Percentiles rank a stretch among this genome's conserved stretches.
Evolutionary conservation across 768 basidiomycete genomes (phyloP).

Genomic region (Xanthoconium purpureum): DNA sequence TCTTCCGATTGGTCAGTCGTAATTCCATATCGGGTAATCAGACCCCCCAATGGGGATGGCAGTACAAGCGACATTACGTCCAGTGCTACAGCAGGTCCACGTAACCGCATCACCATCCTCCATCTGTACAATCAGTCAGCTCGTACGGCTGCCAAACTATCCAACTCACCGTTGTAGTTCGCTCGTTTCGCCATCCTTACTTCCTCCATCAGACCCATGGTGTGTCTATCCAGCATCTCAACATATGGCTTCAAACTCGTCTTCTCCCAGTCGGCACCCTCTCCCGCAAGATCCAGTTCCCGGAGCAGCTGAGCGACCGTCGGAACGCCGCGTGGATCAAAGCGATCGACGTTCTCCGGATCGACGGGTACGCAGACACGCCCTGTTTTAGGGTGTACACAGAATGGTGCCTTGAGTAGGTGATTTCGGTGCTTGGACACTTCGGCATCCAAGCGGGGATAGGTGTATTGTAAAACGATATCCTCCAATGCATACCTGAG

Average conservation of each 20-base stretch:
- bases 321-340: constrained; percentile 83
- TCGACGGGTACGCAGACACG: constrained; percentile 93
- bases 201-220: constrained; percentile 32
- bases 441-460: constrained; percentile 94
- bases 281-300: constrained; percentile 62
- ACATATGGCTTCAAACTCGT: constrained; percentile 90
- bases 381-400: constrained; percentile 94
- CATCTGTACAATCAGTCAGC: constrained; percentile 17
- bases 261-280: constrained; percentile 76
- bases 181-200: constrained; percentile 24
- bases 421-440: constrained; percentile 98
- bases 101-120: constrained; percentile 23
- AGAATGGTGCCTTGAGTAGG: constrained; percentile 96
- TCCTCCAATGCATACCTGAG: constrained; percentile 63
- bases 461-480: constrained; percentile 88
- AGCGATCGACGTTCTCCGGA: constrained; percentile 67
- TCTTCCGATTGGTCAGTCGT: constrained; percentile 16
- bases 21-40: constrained; percentile 3
- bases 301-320: constrained; percentile 79
- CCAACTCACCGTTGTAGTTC: constrained; percentile 17
- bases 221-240: constrained; percentile 81
- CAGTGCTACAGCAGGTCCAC: background rate
- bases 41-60: background rate
- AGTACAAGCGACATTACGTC: background rate
- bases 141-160: background rate